These are phyloP conservation scores for Ceratobasidium sp. DNA, from an alignment of 1,284 basidiomycete genomes.

Conservation along the genomic window DNA sequence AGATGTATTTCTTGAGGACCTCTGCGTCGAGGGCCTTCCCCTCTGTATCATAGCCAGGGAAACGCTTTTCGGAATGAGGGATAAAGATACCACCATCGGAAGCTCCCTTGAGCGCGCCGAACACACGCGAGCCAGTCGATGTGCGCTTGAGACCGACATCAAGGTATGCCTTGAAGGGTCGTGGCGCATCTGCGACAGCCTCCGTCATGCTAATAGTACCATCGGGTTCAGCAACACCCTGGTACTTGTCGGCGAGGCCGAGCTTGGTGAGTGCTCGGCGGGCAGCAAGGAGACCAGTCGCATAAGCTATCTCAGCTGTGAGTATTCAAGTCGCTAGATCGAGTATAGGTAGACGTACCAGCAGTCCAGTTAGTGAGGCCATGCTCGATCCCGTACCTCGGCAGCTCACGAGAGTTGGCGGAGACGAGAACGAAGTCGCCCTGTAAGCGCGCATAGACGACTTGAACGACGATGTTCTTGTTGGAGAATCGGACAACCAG, in stretches of 20 bases:
- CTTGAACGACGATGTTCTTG: conserved; percentile 91
- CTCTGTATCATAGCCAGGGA: conserved; percentile 98
- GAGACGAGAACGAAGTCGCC: conserved; percentile 94
- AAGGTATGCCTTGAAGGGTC: conserved; percentile 99
- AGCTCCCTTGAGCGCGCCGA: conserved; percentile 99
- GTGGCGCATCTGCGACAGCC: conserved; percentile 90
- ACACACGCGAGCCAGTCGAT: conserved; percentile 97
- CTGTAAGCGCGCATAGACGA: conserved; percentile 96
- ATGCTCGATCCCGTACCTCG: conserved; percentile 97
- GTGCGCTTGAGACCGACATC: conserved; percentile 99
- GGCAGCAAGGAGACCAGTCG: conserved; percentile 95
- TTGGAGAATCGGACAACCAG: conserved; percentile 98
- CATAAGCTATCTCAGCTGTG: conserved; percentile 77
- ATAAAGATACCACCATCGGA: conserved; percentile 98
- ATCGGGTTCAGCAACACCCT: conserved; percentile 94
- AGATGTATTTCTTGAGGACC: conserved; percentile 97
- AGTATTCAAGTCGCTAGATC: conserved; percentile 12
- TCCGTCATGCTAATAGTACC: conserved; percentile 89
- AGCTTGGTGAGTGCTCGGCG: conserved; percentile 96
- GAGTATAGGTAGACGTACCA: conserved; percentile 63
- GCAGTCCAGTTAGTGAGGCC: conserved; percentile 99
- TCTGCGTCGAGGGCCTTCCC: conserved; percentile 95
- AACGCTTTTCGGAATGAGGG: conserved; percentile 97
- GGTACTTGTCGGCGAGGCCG: conserved; percentile 98
- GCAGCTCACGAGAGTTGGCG: conserved; percentile 92